Base-by-base conservation (phyloP, 805 yeast genomes). In the Lipomyces lipofer region DNA sequence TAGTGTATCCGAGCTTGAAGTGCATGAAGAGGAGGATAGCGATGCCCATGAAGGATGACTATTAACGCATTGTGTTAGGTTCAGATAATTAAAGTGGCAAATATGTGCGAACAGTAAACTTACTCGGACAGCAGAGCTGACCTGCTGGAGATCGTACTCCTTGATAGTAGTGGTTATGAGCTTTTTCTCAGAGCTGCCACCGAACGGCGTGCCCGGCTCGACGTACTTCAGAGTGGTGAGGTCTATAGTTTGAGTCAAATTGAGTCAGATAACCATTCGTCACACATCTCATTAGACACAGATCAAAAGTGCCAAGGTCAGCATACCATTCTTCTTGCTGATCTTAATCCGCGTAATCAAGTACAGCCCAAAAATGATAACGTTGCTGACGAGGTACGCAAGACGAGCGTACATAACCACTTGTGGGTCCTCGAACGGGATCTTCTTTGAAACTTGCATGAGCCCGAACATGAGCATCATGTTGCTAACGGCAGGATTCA, bases 21-120 rank as follows among this genome's bases (percentile, higher is more conserved):
- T 94, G 99, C 98, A 92, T 91, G 84, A 92, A 87, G 24, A 86
- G 95, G 91, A 94, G 91, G 96, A 94, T 89, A 66, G 95, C 97
- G 64, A 91, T 70, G 62, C 95, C 86, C 60, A 95, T 87, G 78
- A 85, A 84, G 63, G 89, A 81, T 62, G 95, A 82, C 74, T 87
- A 30, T n/a, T 12, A 12, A 6, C 40, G 9, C 40, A n/a, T 36
- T 4, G 19, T 1, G 40, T 36, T 36, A 36, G 40, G n/a, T n/a
- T n/a, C n/a, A 25, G 25, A 28, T 4, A 25, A 10, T 38, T 22
- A 47, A n/a, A 32, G 27, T 12, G 30, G 12, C n/a, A 35, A 8
- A 27, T 30, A 19, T 12, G 15, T n/a, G 10, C n/a, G 27, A 17
- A 22, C 35, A 7, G 13, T 12, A 27, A 25, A 49, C 59, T 2